Conservation (phyloP, 768 basidiomycete species). For the Amanita thiersii region DNA sequence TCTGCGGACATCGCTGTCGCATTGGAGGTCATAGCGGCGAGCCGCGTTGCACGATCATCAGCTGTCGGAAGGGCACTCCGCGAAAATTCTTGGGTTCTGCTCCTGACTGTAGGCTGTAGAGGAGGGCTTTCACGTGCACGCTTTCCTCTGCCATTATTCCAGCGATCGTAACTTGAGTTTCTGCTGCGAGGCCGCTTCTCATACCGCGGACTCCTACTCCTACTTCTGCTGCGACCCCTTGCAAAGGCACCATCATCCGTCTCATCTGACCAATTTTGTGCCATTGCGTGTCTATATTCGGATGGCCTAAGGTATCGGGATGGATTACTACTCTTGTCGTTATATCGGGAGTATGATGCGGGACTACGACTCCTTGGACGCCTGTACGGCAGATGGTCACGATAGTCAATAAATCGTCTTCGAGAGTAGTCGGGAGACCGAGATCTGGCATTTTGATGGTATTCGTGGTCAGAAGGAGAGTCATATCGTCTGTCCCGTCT, state of each 20-base stretch:
- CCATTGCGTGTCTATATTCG: conserved; percentile 22
- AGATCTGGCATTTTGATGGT: conserved; percentile 28
- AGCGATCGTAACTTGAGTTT: conserved; percentile 21
- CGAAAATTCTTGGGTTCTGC: conserved; percentile 14
- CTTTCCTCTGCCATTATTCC: conserved; percentile 27
- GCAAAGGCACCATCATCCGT: conserved; percentile 32
- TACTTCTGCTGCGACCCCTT: conserved; percentile 14
- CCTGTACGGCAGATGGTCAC: conserved; percentile 20
- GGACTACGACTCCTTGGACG: conserved; percentile 23
- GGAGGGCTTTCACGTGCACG: conserved; percentile 43
- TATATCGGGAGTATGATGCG: conserved; percentile 20
- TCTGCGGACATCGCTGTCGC: conserved; percentile 62
- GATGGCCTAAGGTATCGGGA: conserved; percentile 17
- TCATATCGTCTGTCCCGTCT: not conserved
- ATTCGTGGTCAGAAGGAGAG: not conserved
- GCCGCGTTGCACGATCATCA: conserved; percentile 69
- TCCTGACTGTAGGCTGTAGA: conserved; percentile 20
- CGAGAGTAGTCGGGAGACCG: conserved; percentile 32
- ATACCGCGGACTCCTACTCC: conserved; percentile 18
- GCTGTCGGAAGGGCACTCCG: conserved; percentile 15
- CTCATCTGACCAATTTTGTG: conserved; percentile 45
- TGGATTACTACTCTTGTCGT: conserved; percentile 22
- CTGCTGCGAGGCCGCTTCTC: conserved; percentile 32
- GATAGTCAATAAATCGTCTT: conserved; percentile 14
- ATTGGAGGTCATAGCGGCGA: conserved; percentile 82